Base-by-base conservation (phyloP, 2,329 filamentous ascomycete species). In the Beauveria varroae region DNA sequence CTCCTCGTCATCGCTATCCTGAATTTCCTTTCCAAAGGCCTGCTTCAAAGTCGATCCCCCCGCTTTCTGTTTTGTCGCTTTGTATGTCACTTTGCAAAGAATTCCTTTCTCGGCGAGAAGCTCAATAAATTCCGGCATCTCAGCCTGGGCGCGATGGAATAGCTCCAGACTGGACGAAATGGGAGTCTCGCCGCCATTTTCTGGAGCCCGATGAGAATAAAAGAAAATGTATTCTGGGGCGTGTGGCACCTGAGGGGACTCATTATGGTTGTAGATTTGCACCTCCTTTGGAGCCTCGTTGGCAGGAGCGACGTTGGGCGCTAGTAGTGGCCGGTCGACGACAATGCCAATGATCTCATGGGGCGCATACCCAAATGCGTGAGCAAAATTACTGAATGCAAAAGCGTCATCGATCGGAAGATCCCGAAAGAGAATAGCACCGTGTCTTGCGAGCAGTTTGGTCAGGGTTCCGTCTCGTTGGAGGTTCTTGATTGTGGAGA, bases 301-400 rank as follows among this genome's bases (percentile, higher is more conserved):
- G 4, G 79, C 79, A 0, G 78, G 78, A 5, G 54, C 54, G n/a
- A 57, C 54, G 43, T 57, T 57, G 54, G 54, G 54, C 14, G 54
- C 54, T 6, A 46, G 41, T 12, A 43, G 34, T 16, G 78, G 78
- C 47, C 79, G 68, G 52, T 79, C 70, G 6, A 81, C 77, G 0
- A 80, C 77, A 50, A 80, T 80, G 0, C 79, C 79, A 54, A 81
- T 81, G 60, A 79, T 79, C 63, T 81, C 79, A 57, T 81, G 79
- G 1, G 78, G 77, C 6, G 22, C 22, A 20, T 47, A 54, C 0
- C 77, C 77, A 64, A 81, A 81, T 0, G 78, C 76, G 61, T 81
- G 78, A 0, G 77, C 76, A 64, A 81, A 81, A 62, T 68, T 73
- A 68, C 75, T 78, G 65, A 81, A 81, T 30, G 79, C 78, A 5